These are phyloP conservation scores for Polygonum maritimum DNA, from an alignment of 148 eudicot genomes.

Conservation along the genomic window DNA sequence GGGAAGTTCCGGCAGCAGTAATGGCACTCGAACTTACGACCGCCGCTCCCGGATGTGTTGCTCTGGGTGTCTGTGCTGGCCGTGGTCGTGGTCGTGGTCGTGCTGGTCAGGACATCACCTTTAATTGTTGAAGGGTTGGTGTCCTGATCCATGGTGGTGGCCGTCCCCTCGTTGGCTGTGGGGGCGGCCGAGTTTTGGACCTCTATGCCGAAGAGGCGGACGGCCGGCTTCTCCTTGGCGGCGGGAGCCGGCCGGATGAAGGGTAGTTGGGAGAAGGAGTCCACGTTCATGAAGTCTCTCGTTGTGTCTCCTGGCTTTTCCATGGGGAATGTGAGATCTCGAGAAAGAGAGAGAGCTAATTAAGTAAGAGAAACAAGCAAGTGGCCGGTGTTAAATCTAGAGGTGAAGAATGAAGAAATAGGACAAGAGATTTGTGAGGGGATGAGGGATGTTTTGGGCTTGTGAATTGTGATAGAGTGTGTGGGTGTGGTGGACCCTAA, in stretches of 20 bases:
- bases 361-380: neutral
- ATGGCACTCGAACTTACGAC: slow-evolving; percentile 80
- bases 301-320: slow-evolving; percentile 56
- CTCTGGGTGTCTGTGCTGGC: neutral
- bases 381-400: neutral
- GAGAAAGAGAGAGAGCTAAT: neutral
- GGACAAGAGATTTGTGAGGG: neutral
- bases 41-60: slow-evolving; percentile 9
- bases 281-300: slow-evolving; percentile 81
- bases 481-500: neutral
- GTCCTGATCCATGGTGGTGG: neutral
- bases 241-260: slow-evolving; percentile 53
- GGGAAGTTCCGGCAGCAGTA: slow-evolving; percentile 87
- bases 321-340: slow-evolving; percentile 17
- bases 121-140: neutral
- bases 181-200: slow-evolving; percentile 23
- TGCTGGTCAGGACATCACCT: neutral
- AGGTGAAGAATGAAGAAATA: slow-evolving; percentile 5
- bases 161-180: slow-evolving; percentile 2
- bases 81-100: slow-evolving; percentile 5
- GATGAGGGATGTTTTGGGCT: neutral
- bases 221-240: slow-evolving; percentile 24
- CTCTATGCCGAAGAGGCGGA: slow-evolving; percentile 80
- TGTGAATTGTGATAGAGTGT: slow-evolving; percentile 1
- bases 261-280: slow-evolving; percentile 87